Percentiles rank a stretch among this genome's conserved stretches.
Conservation (phyloP, 306 rosid species). For the Prunus armeniaca region DNA sequence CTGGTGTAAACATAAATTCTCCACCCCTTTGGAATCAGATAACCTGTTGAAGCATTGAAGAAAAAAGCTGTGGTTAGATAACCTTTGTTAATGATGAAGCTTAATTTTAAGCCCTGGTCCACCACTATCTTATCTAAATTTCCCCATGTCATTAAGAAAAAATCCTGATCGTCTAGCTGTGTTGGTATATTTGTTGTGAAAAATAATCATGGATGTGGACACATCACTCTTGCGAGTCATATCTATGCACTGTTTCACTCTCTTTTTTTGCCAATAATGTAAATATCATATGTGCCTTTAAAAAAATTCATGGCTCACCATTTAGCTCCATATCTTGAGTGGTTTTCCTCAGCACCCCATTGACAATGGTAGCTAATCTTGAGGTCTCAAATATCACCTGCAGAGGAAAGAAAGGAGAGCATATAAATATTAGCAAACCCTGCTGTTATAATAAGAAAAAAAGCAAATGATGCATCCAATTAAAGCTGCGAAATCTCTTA, state of each 20-base stretch:
- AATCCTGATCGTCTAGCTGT: conserved; percentile 25
- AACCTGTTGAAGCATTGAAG: conserved; percentile 49
- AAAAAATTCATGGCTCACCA: conserved; percentile 42
- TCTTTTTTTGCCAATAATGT: conserved; percentile 25
- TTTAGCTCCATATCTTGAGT: conserved; percentile 87
- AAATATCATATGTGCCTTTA: conserved; percentile 3
- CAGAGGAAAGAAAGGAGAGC: conserved; percentile 18
- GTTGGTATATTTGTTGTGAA: conserved; percentile 16
- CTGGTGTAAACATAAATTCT: conserved; percentile 92
- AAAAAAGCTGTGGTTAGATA: background rate
- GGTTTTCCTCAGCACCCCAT: conserved; percentile 92
- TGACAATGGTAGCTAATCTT: conserved; percentile 94
- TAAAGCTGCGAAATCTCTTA: conserved; percentile 30
- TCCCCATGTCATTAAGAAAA: conserved; percentile 23
- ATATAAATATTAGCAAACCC: background rate
- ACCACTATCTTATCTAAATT: conserved; percentile 24
- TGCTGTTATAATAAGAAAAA: background rate
- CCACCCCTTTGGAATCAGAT: conserved; percentile 90
- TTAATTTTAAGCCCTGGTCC: conserved; percentile 18
- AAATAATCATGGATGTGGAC: background rate
- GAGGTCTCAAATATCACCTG: conserved; percentile 98
- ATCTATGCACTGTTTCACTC: conserved; percentile 13
- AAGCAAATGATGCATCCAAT: background rate
- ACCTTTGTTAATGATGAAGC: conserved; percentile 15
- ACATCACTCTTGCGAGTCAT: background rate